Percentiles rank a stretch among this genome's conserved stretches.
phyloP scores from a whole-genome alignment of 2,329 filamentous ascomycete genomes.

The Cladosporium velox region DNA sequence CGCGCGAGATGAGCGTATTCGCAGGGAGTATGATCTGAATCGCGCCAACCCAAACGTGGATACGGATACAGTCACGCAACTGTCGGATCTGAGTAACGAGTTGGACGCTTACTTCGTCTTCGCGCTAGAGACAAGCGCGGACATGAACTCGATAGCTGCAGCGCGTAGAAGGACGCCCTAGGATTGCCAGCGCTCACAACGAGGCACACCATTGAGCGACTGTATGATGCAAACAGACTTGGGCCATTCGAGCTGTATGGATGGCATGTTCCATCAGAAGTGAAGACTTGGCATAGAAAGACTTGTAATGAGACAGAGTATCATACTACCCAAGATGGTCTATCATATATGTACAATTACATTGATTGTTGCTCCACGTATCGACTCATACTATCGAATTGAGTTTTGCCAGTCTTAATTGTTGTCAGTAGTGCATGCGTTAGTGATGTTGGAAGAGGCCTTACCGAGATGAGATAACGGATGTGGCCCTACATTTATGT shows the following conservation, averaged over 20 bases:
- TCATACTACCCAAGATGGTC: not conserved
- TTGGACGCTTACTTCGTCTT: not conserved
- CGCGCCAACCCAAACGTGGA: not conserved
- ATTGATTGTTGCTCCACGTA: slow-evolving; percentile 41
- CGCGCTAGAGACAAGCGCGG: not conserved
- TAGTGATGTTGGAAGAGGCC: slow-evolving; percentile 12
- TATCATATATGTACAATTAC: slow-evolving; percentile 11
- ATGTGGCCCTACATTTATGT: slow-evolving; percentile 44
- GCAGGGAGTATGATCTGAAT: not conserved
- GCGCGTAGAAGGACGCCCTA: not conserved
- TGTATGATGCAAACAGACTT: not conserved
- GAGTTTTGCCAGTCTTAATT: slow-evolving; percentile 51
- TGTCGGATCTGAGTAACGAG: not conserved
- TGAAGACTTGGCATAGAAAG: not conserved
- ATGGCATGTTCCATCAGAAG: not conserved
- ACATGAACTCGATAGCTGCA: not conserved
- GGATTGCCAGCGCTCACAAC: not conserved
- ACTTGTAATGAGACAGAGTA: not conserved
- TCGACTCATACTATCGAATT: slow-evolving; percentile 52
- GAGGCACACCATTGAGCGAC: not conserved
- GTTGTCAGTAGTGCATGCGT: not conserved
- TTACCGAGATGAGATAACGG: slow-evolving; percentile 50
- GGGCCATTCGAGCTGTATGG: not conserved
- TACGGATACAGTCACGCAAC: not conserved
- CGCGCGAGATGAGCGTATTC: not conserved